Evolutionary conservation across 2,329 filamentous ascomycete genomes (phyloP), one percentile per base, ranked within the genome.

Genomic region (Ophiostoma novo-ulmi): DNA sequence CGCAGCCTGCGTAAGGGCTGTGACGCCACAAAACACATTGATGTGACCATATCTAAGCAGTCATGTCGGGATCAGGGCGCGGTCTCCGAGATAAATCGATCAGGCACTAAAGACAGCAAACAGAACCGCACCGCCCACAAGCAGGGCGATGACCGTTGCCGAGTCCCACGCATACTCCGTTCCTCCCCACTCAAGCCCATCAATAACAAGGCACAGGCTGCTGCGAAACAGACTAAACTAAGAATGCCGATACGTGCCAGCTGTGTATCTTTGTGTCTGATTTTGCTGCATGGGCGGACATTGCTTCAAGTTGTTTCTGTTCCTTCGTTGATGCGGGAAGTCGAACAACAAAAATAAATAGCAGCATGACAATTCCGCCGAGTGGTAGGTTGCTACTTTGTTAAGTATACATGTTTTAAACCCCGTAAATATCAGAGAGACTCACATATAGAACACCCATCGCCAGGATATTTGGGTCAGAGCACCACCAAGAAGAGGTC

Each of bases 111-210:
- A 58, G 3, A 31, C 13, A 8, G 11, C 22, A 58, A 58, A 58
- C n/a, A 58, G 22, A 3, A 58, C 52, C 1, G 22, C 8, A 11
- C 52, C 52, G n/a, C 52, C 52, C 52, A 58, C 52, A 13, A 58
- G 52, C 52, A 58, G 52, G 22, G 22, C 22, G 22, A 58, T 58
- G 8, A 58, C 52, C 5, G 52, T 58, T 10, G 52, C 52, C 52
- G 52, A 58, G 52, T 31, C 52, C 52, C 52, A 58, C 8, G n/a
- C 52, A 58, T 58, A 58, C 22, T 58, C n/a, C 13, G 52, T 58
- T 10, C 52, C 22, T 5, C 52, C 52, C 52, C 52, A 58, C 26
- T 58, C 22, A 13, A 58, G 52, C 4, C 22, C 52, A 4, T 58
- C 52, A 58, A 31, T 0, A 58, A 6, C 22, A 58, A 4, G 52